phyloP scores from a whole-genome alignment of 108 stramenopile genomes.

The Pseudonitzschia multistriata region DNA sequence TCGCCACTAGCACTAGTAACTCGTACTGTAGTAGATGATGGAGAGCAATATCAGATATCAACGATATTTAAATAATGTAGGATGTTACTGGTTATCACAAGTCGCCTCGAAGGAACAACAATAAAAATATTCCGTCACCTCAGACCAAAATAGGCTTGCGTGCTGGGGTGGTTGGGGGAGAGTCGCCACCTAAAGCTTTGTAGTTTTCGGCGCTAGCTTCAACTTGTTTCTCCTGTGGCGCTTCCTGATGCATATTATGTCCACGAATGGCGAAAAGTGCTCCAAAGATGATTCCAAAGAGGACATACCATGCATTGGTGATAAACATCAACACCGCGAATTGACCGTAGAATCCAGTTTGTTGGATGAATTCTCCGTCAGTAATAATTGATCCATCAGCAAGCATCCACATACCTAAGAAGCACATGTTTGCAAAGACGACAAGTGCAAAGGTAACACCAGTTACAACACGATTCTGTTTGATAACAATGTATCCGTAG shows the following conservation, averaged over 20 bases:
- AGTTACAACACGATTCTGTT: slow-evolving; percentile 27
- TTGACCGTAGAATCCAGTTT: slow-evolving; percentile 61
- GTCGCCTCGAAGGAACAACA: background rate
- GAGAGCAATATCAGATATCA: background rate
- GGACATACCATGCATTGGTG: slow-evolving; percentile 47
- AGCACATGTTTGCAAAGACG: slow-evolving; percentile 42
- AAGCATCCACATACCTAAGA: slow-evolving; percentile 51
- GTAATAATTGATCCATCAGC: slow-evolving; percentile 47
- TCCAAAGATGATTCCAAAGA: slow-evolving; percentile 22
- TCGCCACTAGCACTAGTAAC: no score
- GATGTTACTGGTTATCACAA: background rate
- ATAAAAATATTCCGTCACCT: background rate
- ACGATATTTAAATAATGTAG: background rate
- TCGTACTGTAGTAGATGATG: no score
- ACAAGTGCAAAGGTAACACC: slow-evolving; percentile 38
- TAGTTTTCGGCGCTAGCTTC: slow-evolving; percentile 2
- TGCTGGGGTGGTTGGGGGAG: background rate
- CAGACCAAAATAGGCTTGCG: background rate
- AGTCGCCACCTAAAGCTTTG: background rate
- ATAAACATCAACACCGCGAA: slow-evolving; percentile 55
- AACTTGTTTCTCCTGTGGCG: background rate
- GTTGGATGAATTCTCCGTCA: slow-evolving; percentile 45
- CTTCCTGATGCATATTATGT: slow-evolving; percentile 7
- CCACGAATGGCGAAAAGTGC: slow-evolving; percentile 8
- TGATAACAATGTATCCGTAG: slow-evolving; percentile 40